These are phyloP conservation scores for Nidularia pulvinata DNA, from an alignment of 768 basidiomycete species.

Conservation along the genomic window DNA sequence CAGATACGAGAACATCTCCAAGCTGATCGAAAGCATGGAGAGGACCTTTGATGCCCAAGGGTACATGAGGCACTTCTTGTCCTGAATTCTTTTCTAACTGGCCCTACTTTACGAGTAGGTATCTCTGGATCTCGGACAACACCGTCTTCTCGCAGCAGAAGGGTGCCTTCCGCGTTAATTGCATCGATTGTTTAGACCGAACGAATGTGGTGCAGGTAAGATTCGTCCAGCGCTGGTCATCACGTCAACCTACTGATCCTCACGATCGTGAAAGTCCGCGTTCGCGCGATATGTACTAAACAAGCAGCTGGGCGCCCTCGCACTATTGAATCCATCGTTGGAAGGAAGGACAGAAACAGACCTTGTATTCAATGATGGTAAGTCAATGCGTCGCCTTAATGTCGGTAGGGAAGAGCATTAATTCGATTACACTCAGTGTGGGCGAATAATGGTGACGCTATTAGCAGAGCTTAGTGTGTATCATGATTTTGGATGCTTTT, in stretches of 20 bases:
- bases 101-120: conserved; percentile 37
- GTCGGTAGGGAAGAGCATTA: no score
- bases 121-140: conserved; percentile 79
- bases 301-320: conserved; percentile 72
- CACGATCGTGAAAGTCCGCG: conserved; percentile 61
- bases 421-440: conserved; percentile 54
- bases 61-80: conserved; percentile 28
- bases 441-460: conserved; percentile 98
- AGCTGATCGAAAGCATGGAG: conserved; percentile 70
- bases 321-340: conserved; percentile 52
- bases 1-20: conserved; percentile 90
- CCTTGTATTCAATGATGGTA: conserved; percentile 79
- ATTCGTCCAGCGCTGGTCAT: background rate
- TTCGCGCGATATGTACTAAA: conserved; percentile 85
- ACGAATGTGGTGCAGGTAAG: conserved; percentile 92
- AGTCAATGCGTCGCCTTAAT: background rate
- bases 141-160: conserved; percentile 77
- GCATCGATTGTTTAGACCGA: conserved; percentile 94
- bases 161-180: conserved; percentile 89
- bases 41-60: conserved; percentile 81
- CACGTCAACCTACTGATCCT: background rate
- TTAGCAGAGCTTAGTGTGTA: conserved; percentile 84
- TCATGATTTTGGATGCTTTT: conserved; percentile 1
- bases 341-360: conserved; percentile 66
- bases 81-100: conserved; percentile 1